A percentile compares a stretch with the other conserved stretches of the same genome.
Conservation (phyloP, 257 asterid species). For the Linderniella brevidens region DNA sequence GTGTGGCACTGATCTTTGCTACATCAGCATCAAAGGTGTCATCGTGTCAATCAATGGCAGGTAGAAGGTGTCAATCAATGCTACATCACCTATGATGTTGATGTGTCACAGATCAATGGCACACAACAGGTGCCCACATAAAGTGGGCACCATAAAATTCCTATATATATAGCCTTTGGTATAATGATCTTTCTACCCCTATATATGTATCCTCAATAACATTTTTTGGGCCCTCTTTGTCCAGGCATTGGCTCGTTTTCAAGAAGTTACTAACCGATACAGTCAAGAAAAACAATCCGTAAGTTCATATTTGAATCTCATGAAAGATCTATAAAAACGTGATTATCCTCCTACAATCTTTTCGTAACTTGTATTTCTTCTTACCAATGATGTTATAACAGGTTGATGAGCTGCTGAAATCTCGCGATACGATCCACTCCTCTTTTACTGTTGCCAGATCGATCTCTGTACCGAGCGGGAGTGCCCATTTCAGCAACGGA, state of each 20-base stretch:
- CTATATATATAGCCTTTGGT: too few species aligned
- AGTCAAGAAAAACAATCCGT: slow-evolving; percentile 85
- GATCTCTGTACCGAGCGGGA: slow-evolving; percentile 32
- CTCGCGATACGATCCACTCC: slow-evolving; percentile 78
- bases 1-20: too few species aligned
- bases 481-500: slow-evolving; percentile 71
- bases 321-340: not conserved
- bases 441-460: slow-evolving; percentile 58
- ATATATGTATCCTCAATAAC: too few species aligned
- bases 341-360: not conserved
- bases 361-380: not conserved
- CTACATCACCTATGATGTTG: too few species aligned
- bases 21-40: too few species aligned
- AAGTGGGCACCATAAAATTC: too few species aligned
- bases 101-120: too few species aligned
- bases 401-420: slow-evolving; percentile 94
- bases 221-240: slow-evolving; percentile 7
- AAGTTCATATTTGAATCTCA: slow-evolving; percentile 19
- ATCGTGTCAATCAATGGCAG: too few species aligned
- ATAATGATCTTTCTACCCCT: too few species aligned
- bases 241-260: slow-evolving; percentile 94
- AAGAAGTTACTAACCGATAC: slow-evolving; percentile 91
- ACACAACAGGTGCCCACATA: too few species aligned
- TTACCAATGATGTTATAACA: slow-evolving; percentile 13
- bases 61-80: too few species aligned